Evolutionary conservation across 75 land plant genomes (phyloP), one percentile per base, ranked within the genome.

Genomic region (Pseudotsuga menziesii): DNA sequence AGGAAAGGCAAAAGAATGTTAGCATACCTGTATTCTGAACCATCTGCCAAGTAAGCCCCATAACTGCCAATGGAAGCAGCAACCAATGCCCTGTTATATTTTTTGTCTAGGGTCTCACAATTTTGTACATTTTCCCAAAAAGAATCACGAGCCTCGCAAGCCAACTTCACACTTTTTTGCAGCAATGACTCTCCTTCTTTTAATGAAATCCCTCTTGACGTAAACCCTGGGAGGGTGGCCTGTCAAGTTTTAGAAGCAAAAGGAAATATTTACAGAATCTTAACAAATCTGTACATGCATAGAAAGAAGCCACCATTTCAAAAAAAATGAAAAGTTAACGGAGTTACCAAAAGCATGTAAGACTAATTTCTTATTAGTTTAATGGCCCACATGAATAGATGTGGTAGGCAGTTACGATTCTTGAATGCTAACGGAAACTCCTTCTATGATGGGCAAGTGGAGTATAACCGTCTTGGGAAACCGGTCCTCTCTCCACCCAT

Each of bases 41-140:
- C 98, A 90, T 96, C 99, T 52, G 99, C 99, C 62, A 96, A 85
- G 81, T 92, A 96, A 25, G 99, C 99, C 67, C 99, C 99, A 82
- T 96, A 96, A 80, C 97, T 91, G 58, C 94, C 99, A 78, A 96
- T 85, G 13, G 97, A 96, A 19, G 99, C 99, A 82, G 91, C 98
- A 56, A 96, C 90, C 78, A 96, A 75, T 32, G 93, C 90, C 23
- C 86, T 85, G 71, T 78, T 83, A 23, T 81, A 78, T 23, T 73
- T 55, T 25, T 4, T 8, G 27, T 29, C 22, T 23, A 82, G 77
- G 27, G 55, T 78, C 48, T 84, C 85, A 57, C 29, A 39, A 5
- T 58, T 55, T 54, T 83, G 78, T 19, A 57, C 13, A 44, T 76
- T 71, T 61, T 77, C 84, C 94, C 97, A 89, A 59, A 90, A 90